Evolutionary conservation across 345 rosid genomes (phyloP).

Genomic region (Alliaria petiolata): DNA sequence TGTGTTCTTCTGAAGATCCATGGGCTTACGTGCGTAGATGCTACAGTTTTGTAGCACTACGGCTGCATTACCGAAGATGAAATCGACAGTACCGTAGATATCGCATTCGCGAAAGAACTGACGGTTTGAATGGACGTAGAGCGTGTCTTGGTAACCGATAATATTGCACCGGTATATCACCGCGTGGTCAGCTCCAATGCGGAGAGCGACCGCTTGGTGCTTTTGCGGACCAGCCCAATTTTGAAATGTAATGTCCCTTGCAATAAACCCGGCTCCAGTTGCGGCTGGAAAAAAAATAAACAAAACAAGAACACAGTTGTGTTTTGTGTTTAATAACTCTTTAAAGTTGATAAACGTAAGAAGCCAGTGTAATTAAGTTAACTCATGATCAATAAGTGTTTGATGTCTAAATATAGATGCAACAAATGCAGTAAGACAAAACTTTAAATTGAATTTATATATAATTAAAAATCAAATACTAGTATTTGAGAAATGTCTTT

Average conservation of each 20-base stretch:
- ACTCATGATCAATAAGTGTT: not conserved
- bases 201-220: constrained; percentile 98
- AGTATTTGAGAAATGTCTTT: not conserved
- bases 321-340: not conserved
- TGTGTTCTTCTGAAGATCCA: constrained; percentile 75
- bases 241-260: constrained; percentile 85
- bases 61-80: constrained; percentile 91
- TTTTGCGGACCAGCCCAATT: constrained; percentile 84
- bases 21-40: constrained; percentile 80
- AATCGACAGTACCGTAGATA: constrained; percentile 88
- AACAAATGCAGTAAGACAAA: not conserved
- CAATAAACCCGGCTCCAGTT: constrained; percentile 88
- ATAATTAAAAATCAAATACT: not conserved
- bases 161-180: constrained; percentile 81
- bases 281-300: constrained; percentile 55
- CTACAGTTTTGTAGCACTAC: constrained; percentile 88
- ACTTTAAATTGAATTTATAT: not conserved
- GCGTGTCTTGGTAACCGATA: constrained; percentile 85
- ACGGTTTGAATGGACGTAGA: constrained; percentile 92
- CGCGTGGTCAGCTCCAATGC: constrained; percentile 89
- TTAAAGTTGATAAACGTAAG: not conserved
- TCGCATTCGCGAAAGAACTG: constrained; percentile 90
- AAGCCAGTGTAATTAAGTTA: not conserved
- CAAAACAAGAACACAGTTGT: not conserved
- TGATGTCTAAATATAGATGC: not conserved